A percentile compares a stretch with the other conserved stretches of the same genome.
phyloP scores from a whole-genome alignment of 441 rosid species.

The Capsella rubella region DNA sequence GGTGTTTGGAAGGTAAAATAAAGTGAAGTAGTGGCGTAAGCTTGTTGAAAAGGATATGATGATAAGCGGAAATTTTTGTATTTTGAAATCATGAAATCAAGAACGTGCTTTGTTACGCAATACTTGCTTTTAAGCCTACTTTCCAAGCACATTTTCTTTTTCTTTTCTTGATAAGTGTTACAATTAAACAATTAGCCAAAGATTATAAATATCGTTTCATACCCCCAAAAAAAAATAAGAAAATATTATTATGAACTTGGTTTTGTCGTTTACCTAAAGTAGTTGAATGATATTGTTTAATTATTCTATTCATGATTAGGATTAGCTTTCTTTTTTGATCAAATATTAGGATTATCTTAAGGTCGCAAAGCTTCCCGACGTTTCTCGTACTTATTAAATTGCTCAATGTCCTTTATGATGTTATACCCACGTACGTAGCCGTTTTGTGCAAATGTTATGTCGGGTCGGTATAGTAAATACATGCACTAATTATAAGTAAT shows the following conservation, averaged over 20 bases:
- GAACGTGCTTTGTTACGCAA: conserved; percentile 31
- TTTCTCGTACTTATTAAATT: conserved; percentile 31
- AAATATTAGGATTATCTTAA: conserved; percentile 34
- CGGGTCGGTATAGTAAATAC: conserved; percentile 12
- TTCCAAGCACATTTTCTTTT: conserved; percentile 21
- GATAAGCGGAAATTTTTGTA: neutral
- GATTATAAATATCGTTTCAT: neutral
- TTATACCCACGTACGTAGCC: conserved; percentile 1
- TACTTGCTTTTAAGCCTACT: conserved; percentile 39
- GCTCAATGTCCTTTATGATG: conserved; percentile 15
- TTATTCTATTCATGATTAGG: no score
- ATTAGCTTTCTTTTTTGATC: no score
- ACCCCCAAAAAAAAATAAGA: no score
- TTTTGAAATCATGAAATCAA: conserved; percentile 18
- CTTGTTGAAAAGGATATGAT: conserved; percentile 28
- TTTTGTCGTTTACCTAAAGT: conserved; percentile 30
- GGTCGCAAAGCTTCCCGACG: conserved; percentile 39
- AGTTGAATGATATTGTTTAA: neutral
- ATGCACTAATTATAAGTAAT: neutral
- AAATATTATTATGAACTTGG: neutral
- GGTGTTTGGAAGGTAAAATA: neutral
- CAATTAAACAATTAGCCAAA: conserved; percentile 3
- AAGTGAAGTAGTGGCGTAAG: conserved; percentile 15
- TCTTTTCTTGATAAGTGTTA: conserved; percentile 20
- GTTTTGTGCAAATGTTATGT: neutral